Evolutionary conservation across 257 asterid genomes (phyloP), one percentile per base, ranked within the genome.

Genomic region (Henckelia pumila): DNA sequence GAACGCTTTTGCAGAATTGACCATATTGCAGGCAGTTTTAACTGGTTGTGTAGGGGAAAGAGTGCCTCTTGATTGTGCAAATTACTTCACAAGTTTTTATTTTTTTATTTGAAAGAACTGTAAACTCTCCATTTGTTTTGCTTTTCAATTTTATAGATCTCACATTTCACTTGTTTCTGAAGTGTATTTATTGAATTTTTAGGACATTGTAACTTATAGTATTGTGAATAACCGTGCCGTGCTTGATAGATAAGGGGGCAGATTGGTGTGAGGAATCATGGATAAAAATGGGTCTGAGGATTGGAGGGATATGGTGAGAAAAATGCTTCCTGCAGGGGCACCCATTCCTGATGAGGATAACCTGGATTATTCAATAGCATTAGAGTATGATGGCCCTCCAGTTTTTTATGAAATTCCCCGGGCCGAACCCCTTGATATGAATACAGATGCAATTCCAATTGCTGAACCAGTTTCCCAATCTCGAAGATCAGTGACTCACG

Each of bases 241-340:
- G 68, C 32, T 68, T 57, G 61, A 63, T 25, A 60, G 19, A 62
- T n/a, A 61, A 67, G 68, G 22, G 67, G 59, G 53, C 22, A 53
- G 68, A 65, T 80, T 62, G 67, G 75, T 67, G 69, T 67, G 71
- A 33, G 68, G 63, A 49, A 60, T 59, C 24, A 88, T 93, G 97
- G 88, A 79, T 68, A 71, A 75, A n/a, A 68, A 75, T 53, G 81
- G 79, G 64, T 81, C 64, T 40, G 80, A 79, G 71, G 80, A 80
- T 75, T 94, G 97, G 99, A 88, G 87, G 81, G 89, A 85, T 74
- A 78, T 88, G 87, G 84, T 88, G 66, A 85, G 84, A 64, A 88
- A 83, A 79, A 88, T 94, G 97, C 87, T 94, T 59, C 99, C 99
- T 59, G 92, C 94, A 0, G 99, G 97, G 33, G 96, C 92, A 30